Percentiles rank a stretch among this genome's conserved stretches.
phyloP scores from a whole-genome alignment of 129 eudicot genomes.

The Solidago caesia region DNA sequence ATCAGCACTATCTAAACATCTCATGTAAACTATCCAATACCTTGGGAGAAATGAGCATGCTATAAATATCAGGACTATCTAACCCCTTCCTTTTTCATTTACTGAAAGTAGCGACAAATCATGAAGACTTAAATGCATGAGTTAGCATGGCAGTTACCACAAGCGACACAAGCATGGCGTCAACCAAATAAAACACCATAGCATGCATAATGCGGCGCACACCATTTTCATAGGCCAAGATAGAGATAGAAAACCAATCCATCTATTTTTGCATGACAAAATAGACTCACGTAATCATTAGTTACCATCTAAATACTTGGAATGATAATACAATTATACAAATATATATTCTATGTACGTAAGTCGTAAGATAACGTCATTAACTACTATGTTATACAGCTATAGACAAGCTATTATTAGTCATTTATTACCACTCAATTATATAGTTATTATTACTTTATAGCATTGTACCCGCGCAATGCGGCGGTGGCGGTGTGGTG shows the following conservation, averaged over 20 bases:
- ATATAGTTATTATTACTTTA: no score
- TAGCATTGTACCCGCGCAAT: no score
- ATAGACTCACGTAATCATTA: slow-evolving; percentile 1
- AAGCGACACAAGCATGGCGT: not conserved
- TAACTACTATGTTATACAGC: no score
- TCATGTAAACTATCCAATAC: no score
- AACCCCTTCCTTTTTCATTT: not conserved
- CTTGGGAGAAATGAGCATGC: no score
- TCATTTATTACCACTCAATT: no score
- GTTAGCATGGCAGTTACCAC: not conserved
- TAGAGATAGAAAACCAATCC: slow-evolving; percentile 1
- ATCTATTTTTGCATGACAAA: slow-evolving; percentile 16
- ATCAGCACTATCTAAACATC: no score
- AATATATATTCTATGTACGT: no score
- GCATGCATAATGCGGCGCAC: slow-evolving; percentile 1
- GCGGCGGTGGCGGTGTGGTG: no score
- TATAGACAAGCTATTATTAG: no score
- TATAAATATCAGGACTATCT: not conserved
- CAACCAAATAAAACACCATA: slow-evolving; percentile 3
- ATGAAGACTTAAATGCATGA: slow-evolving; percentile 7
- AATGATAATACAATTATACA: no score
- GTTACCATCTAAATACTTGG: not conserved
- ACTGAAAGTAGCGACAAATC: not conserved
- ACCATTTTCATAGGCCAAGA: not conserved
- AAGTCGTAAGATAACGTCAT: no score